A percentile compares a stretch with the other conserved stretches of the same genome.
Conservation (phyloP, 129 eudicot species). For the Flaveria sonorensis region DNA sequence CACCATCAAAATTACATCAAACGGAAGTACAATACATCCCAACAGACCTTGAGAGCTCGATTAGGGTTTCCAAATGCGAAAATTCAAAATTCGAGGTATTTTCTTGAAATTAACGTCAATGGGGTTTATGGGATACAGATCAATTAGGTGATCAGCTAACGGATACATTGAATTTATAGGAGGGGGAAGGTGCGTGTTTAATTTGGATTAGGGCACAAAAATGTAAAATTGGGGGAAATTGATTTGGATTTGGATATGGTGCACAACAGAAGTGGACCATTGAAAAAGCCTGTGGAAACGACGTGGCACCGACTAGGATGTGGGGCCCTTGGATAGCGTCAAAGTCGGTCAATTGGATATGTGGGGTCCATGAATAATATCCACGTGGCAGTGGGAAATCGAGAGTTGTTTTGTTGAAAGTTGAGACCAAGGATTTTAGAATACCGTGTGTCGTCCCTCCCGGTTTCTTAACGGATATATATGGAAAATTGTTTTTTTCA, state of each 20-base stretch:
- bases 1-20: no score
- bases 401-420: not conserved
- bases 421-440: no score
- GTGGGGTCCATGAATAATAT: not conserved
- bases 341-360: not conserved
- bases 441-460: not conserved
- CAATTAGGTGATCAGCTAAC: not conserved
- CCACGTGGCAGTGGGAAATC: not conserved
- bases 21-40: no score
- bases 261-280: constrained; percentile 6
- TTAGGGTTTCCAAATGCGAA: not conserved
- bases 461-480: not conserved
- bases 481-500: no score
- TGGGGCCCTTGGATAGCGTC: constrained; percentile 12
- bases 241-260: constrained; percentile 19
- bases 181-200: constrained; percentile 5
- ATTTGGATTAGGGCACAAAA: constrained; percentile 20
- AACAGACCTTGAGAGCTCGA: constrained; percentile 31
- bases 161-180: constrained; percentile 31
- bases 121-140: not conserved
- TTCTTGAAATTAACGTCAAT: constrained; percentile 1
- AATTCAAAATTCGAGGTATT: not conserved
- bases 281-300: not conserved
- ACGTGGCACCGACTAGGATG: constrained; percentile 27
- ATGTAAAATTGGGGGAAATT: constrained; percentile 3